Percentiles rank a stretch among this genome's conserved stretches.
These are phyloP conservation scores for Stachybotrys chartarum DNA, from an alignment of 2,329 filamentous ascomycete species.

Conservation along the genomic window DNA sequence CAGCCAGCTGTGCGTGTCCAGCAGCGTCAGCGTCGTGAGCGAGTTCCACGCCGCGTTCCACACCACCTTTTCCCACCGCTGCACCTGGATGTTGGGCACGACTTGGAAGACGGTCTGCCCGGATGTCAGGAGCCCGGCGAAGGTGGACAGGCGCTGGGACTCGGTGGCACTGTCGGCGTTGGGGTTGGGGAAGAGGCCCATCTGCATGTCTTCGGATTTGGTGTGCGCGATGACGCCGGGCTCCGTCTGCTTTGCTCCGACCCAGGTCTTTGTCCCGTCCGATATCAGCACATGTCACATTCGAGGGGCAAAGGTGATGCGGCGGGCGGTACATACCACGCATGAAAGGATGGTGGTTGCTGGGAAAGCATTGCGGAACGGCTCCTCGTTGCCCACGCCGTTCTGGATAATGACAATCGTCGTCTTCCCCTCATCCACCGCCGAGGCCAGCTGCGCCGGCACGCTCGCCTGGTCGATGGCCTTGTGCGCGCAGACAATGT, in stretches of 20 bases:
- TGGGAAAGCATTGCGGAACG: slow-evolving; percentile 42
- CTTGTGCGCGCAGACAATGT: slow-evolving; percentile 13
- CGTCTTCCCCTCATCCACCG: slow-evolving; percentile 32
- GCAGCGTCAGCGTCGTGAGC: slow-evolving; percentile 47
- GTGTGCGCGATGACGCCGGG: slow-evolving; percentile 44
- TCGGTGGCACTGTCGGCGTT: slow-evolving; percentile 20
- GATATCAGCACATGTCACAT: not conserved
- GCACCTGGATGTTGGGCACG: slow-evolving; percentile 45
- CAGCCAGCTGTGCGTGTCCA: slow-evolving; percentile 45
- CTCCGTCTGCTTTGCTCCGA: slow-evolving; percentile 40
- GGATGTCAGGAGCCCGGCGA: slow-evolving; percentile 29
- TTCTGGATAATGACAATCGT: slow-evolving; percentile 55
- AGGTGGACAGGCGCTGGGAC: slow-evolving; percentile 27
- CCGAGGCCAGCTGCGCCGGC: slow-evolving; percentile 16
- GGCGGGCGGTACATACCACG: slow-evolving; percentile 32
- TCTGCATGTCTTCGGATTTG: slow-evolving; percentile 45
- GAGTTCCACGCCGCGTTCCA: slow-evolving; percentile 57
- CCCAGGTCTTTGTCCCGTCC: slow-evolving; percentile 33
- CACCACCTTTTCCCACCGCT: slow-evolving; percentile 54
- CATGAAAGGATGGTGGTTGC: slow-evolving; percentile 45
- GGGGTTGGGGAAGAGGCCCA: slow-evolving; percentile 42
- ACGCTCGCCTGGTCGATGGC: slow-evolving; percentile 10
- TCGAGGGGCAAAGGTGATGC: too few species aligned
- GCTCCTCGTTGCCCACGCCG: slow-evolving; percentile 52
- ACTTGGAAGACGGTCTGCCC: slow-evolving; percentile 39